A percentile compares a stretch with the other conserved stretches of the same genome.
phyloP scores from a whole-genome alignment of 2,329 filamentous ascomycete species.

The Pseudogymnoascus sp. region DNA sequence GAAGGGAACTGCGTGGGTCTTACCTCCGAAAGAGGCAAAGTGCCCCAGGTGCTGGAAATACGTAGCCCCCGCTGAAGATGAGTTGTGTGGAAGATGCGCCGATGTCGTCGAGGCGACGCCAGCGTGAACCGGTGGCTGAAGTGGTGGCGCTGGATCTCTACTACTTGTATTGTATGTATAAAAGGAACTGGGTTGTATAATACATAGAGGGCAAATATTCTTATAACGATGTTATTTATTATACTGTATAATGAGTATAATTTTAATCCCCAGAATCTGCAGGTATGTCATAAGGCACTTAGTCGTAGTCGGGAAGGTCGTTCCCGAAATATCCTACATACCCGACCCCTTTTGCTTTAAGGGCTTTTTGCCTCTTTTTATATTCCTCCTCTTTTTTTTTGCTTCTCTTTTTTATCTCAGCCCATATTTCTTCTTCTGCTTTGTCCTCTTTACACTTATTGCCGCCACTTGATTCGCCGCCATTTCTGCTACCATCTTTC shows the following conservation, averaged over 20 bases:
- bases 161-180: conserved; percentile 7
- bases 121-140: not conserved
- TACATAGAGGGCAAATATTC: not conserved
- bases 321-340: too few species aligned
- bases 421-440: too few species aligned
- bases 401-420: too few species aligned
- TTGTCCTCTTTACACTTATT: too few species aligned
- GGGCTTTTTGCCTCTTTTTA: too few species aligned
- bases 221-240: not conserved
- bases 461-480: too few species aligned
- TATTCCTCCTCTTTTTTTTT: too few species aligned
- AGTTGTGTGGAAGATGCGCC: conserved; percentile 66
- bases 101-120: conserved; percentile 45
- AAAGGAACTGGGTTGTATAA: not conserved
- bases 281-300: too few species aligned
- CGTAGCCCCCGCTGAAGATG: conserved; percentile 55
- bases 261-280: too few species aligned
- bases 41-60: conserved; percentile 89
- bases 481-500: too few species aligned
- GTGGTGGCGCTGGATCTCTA: conserved; percentile 4
- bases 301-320: too few species aligned
- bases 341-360: too few species aligned
- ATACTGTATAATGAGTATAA: not conserved
- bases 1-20: conserved; percentile 20
- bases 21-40: conserved; percentile 51